phyloP scores from a whole-genome alignment of 805 yeast genomes.

The Cyberlindnera lachancei region DNA sequence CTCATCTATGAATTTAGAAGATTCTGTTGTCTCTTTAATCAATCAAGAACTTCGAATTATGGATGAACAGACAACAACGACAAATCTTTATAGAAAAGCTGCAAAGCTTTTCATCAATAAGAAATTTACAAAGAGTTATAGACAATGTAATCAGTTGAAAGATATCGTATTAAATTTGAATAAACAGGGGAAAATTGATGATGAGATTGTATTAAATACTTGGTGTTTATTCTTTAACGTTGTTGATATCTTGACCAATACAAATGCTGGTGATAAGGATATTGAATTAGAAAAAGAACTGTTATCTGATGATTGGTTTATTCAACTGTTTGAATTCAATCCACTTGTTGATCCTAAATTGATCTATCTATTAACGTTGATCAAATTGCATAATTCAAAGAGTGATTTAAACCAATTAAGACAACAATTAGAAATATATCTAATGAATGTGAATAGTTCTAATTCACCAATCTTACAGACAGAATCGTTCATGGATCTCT shows the following conservation, averaged over 20 bases:
- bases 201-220: slow-evolving; percentile 10
- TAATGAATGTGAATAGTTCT: slow-evolving; percentile 3
- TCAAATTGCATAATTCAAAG: slow-evolving; percentile 17
- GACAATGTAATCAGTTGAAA: slow-evolving; percentile 3
- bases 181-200: slow-evolving; percentile 9
- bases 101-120: slow-evolving; percentile 21
- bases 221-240: slow-evolving; percentile 23
- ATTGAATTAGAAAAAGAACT: slow-evolving; percentile 4
- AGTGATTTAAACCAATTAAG: slow-evolving; percentile 13
- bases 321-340: slow-evolving; percentile 6
- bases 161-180: slow-evolving; percentile 6
- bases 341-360: slow-evolving; percentile 16
- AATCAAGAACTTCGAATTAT: slow-evolving; percentile 3
- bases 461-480: slow-evolving; percentile 1
- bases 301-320: slow-evolving; percentile 11
- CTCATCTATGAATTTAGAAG: slow-evolving; percentile 3
- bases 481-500: slow-evolving; percentile 11
- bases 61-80: slow-evolving; percentile 7
- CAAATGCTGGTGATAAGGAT: slow-evolving; percentile 1
- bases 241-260: slow-evolving; percentile 20
- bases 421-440: slow-evolving; percentile 16
- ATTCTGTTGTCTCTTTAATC: slow-evolving; percentile 9
- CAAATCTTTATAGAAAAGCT: slow-evolving; percentile 14
- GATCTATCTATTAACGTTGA: slow-evolving; percentile 14
- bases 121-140: slow-evolving; percentile 17